Conservation (phyloP, 352 stramenopile species). For the Phytophthora sansomeana region DNA sequence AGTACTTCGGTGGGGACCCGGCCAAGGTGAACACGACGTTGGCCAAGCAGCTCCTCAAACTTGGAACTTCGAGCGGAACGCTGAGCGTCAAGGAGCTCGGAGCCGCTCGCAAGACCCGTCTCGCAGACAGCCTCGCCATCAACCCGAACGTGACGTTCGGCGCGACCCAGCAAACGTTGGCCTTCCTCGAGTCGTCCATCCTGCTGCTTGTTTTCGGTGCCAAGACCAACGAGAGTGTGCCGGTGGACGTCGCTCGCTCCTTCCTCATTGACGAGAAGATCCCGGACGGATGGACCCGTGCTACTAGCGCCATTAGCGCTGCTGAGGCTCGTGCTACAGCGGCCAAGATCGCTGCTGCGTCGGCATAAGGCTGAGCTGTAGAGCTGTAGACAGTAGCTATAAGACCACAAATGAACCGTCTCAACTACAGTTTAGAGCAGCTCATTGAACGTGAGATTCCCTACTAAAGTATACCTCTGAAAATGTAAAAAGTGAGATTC, state of each 20-base stretch:
- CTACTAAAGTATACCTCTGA: not conserved
- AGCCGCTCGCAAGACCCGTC: constrained; percentile 41
- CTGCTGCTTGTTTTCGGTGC: constrained; percentile 43
- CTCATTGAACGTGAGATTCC: not conserved
- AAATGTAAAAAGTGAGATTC: too few species aligned
- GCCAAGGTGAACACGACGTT: constrained; percentile 40
- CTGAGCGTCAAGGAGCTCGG: constrained; percentile 46
- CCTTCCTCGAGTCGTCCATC: constrained; percentile 49
- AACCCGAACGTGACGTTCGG: constrained; percentile 52
- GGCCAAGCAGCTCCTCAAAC: constrained; percentile 41
- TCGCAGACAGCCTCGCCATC: constrained; percentile 34
- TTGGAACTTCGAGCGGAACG: constrained; percentile 23
- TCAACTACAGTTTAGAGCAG: not conserved
- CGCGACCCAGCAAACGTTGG: constrained; percentile 34
- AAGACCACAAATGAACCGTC: constrained; percentile 5
- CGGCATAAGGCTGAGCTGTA: constrained; percentile 18
- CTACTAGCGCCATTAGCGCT: constrained; percentile 36
- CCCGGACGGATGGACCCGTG: constrained; percentile 29
- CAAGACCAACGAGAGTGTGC: constrained; percentile 40
- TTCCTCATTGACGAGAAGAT: constrained; percentile 56
- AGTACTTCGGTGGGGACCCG: constrained; percentile 49
- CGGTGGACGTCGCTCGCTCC: constrained; percentile 29
- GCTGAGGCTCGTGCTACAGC: constrained; percentile 33
- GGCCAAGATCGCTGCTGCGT: constrained; percentile 38
- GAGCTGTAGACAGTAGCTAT: constrained; percentile 16